These are phyloP conservation scores for Pythium scleroteichum DNA, from an alignment of 352 stramenopile genomes.

Conservation along the genomic window DNA sequence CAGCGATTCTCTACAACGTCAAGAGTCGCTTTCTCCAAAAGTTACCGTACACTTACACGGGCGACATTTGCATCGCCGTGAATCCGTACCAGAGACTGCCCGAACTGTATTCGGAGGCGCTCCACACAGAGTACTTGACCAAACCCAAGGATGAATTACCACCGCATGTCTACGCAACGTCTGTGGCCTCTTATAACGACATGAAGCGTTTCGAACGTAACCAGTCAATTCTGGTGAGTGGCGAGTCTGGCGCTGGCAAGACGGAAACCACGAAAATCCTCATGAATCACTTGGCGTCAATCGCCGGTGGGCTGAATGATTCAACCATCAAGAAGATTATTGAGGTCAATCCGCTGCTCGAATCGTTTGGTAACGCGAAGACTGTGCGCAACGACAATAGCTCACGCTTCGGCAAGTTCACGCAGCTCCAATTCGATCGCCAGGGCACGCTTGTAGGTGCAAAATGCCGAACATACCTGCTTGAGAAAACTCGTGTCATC, in stretches of 20 bases:
- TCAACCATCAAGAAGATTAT: slow-evolving; percentile 83
- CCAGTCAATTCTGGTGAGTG: slow-evolving; percentile 87
- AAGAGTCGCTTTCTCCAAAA: slow-evolving; percentile 81
- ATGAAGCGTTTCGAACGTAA: slow-evolving; percentile 66
- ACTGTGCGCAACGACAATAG: slow-evolving; percentile 57
- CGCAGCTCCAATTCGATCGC: slow-evolving; percentile 60
- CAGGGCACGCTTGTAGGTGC: slow-evolving; percentile 69
- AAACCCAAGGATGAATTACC: slow-evolving; percentile 56
- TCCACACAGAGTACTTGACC: slow-evolving; percentile 67
- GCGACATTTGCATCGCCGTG: slow-evolving; percentile 96
- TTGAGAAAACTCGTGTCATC: slow-evolving; percentile 92
- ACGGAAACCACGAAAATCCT: slow-evolving; percentile 90
- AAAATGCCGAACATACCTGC: slow-evolving; percentile 87
- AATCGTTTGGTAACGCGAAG: slow-evolving; percentile 81
- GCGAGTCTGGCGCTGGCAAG: slow-evolving; percentile 86
- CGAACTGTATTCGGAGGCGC: slow-evolving; percentile 81
- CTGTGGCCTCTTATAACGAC: slow-evolving; percentile 65
- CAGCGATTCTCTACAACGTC: slow-evolving; percentile 92
- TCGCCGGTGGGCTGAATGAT: slow-evolving; percentile 67
- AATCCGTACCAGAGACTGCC: slow-evolving; percentile 95
- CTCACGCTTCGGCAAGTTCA: slow-evolving; percentile 54
- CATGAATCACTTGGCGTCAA: slow-evolving; percentile 85
- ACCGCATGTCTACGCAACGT: slow-evolving; percentile 75
- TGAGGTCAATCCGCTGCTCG: slow-evolving; percentile 81
- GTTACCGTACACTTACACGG: slow-evolving; percentile 96